Evolutionary conservation across 1,284 basidiomycete species (phyloP), one percentile per base, ranked within the genome.

Genomic region (Tremellales sp.): DNA sequence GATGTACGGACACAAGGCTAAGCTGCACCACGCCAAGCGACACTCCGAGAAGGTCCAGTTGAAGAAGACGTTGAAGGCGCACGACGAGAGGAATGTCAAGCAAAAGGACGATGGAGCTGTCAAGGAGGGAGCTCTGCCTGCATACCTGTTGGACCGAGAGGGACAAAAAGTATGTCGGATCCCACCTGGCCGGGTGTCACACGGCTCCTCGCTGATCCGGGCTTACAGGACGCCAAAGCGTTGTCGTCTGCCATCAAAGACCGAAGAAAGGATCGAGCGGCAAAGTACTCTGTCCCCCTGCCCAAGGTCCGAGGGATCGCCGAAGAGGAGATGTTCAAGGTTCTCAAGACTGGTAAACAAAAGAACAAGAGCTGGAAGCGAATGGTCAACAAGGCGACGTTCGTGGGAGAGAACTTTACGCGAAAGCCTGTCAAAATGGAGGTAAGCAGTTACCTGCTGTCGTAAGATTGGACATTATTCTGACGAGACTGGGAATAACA

Each of bases 301-400:
- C 94, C 95, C 40, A 95, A 94, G 74, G 95, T 99, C 43, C 79
- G 94, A 47, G 95, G 95, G 37, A 97, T 99, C 61, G 93, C 94
- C 16, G 95, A 99, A 73, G 95, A 98, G 66, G 95, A 99, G 78
- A 95, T 94, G 82, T 99, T 99, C 81, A 97, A 95, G 79, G 95
- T 98, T 28, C 81, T 99, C 80, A 90, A 93, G 78, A 94, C 94
- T 0, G 95, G 95, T 47, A 97, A 97, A 79, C 87, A 83, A 68
- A 97, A 94, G 77, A 83, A 81, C 70, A 99, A 98, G 75, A 82
- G 86, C 22, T 99, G 95, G 95, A 99, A 99, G 77, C 82, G 95
- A 58, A 97, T 99, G 94, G 90, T 99, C 56, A 97, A 93, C 57
- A 99, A 98, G 75, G 93, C 94, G 37, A 97, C 94, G 2, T 98